A percentile compares a stretch with the other conserved stretches of the same genome.
These are phyloP conservation scores for Aphanomyces astaci DNA, from an alignment of 352 stramenopile genomes.

Conservation along the genomic window DNA sequence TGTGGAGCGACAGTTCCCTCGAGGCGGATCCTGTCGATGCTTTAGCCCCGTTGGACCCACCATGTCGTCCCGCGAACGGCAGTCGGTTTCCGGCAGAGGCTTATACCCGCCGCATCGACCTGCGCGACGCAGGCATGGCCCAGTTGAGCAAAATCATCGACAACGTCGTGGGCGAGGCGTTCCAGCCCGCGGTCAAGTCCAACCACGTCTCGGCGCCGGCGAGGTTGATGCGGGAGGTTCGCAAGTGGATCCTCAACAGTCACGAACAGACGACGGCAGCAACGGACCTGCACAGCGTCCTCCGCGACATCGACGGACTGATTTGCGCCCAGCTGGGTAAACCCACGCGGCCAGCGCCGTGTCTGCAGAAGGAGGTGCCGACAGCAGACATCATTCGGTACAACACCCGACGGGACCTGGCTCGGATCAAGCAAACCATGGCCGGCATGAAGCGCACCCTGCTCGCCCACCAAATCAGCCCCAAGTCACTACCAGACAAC, in stretches of 20 bases:
- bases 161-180: constrained; percentile 8
- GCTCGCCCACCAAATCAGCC: constrained; percentile 11
- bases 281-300: background rate
- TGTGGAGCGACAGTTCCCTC: background rate
- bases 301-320: constrained; percentile 14
- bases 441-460: constrained; percentile 4
- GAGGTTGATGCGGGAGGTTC: constrained; percentile 9
- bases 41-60: no score
- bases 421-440: constrained; percentile 20
- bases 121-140: background rate
- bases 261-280: background rate
- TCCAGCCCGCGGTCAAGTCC: constrained; percentile 1
- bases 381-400: constrained; percentile 17
- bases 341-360: background rate
- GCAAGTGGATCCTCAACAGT: background rate
- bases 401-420: constrained; percentile 21
- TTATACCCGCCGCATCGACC: background rate
- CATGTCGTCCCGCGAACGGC: no score
- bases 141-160: constrained; percentile 21
- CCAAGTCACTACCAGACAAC: constrained; percentile 9
- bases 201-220: constrained; percentile 16
- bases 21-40: no score
- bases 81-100: constrained; percentile 2
- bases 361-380: background rate
- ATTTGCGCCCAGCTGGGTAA: constrained; percentile 7